These are phyloP conservation scores for Chenopodium formosanum DNA, from an alignment of 148 eudicot species.

Conservation along the genomic window DNA sequence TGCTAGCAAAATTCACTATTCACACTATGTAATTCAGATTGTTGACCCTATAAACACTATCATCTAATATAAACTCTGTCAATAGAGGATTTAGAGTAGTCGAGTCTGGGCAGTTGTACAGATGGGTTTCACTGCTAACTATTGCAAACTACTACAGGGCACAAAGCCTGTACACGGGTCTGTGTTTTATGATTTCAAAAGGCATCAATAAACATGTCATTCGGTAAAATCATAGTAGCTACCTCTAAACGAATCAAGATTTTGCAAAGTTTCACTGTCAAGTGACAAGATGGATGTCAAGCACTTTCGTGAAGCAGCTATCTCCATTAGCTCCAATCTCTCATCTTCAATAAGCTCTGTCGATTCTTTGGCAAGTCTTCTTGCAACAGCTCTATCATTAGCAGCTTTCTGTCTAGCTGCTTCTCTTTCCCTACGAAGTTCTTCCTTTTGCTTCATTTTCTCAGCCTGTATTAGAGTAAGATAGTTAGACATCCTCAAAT, in stretches of 20 bases:
- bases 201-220: not conserved
- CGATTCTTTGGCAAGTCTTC: constrained; percentile 89
- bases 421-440: constrained; percentile 78
- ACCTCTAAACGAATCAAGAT: constrained; percentile 76
- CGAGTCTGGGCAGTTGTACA: not conserved
- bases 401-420: constrained; percentile 94
- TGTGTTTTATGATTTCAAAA: not conserved
- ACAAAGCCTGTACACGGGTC: not conserved
- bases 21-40: not conserved
- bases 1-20: not conserved
- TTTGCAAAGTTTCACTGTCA: constrained; percentile 67
- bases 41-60: too few species aligned
- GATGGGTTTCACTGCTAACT: not conserved
- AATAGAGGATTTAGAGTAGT: not conserved
- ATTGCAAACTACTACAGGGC: not conserved
- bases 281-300: constrained; percentile 74
- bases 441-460: constrained; percentile 81
- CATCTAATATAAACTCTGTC: not conserved
- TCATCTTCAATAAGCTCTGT: constrained; percentile 89
- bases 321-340: constrained; percentile 87
- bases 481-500: constrained; percentile 8
- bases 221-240: constrained; percentile 16
- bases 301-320: constrained; percentile 73
- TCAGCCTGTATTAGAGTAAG: constrained; percentile 52
- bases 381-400: constrained; percentile 86